Percentiles rank a stretch among this genome's conserved stretches.
Conservation (phyloP, 2,329 filamentous ascomycete genomes). For the Colletotrichum sublineola region DNA sequence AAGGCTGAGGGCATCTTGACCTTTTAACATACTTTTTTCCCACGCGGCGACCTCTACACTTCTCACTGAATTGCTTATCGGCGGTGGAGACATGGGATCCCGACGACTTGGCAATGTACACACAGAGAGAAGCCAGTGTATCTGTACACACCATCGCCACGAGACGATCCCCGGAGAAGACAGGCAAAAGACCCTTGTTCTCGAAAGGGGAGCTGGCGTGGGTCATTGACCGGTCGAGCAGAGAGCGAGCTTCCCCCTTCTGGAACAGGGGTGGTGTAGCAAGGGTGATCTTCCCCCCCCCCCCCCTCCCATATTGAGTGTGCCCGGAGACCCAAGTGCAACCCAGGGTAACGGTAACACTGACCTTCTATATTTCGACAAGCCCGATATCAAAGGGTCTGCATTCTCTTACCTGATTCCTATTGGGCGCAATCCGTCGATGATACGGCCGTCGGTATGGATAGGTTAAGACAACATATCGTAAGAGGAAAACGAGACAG, state of each 20-base stretch:
- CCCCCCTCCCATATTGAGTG: constrained; percentile 7
- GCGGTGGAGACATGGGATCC: constrained; percentile 18
- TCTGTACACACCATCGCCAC: constrained; percentile 26
- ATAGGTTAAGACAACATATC: not conserved
- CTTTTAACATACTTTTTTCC: constrained; percentile 33
- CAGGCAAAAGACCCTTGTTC: constrained; percentile 18
- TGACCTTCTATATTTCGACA: constrained; percentile 41
- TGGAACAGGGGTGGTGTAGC: constrained; percentile 22
- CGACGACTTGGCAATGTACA: constrained; percentile 31
- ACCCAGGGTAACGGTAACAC: constrained; percentile 12
- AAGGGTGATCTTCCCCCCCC: constrained; percentile 28
- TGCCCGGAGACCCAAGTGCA: constrained; percentile 22
- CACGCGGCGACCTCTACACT: not conserved
- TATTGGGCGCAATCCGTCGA: constrained; percentile 14
- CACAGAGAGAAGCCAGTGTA: not conserved
- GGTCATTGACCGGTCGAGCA: not conserved
- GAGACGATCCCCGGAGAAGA: constrained; percentile 23
- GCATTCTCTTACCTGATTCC: constrained; percentile 9
- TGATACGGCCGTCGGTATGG: not conserved
- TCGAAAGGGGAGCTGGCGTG: constrained; percentile 12
- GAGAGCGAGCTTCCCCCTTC: not conserved
- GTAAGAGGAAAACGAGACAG: not conserved
- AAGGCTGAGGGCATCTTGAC: constrained; percentile 19
- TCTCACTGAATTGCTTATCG: constrained; percentile 24
- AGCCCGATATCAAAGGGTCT: constrained; percentile 40